These are phyloP conservation scores for Mycena capillaripes DNA, from an alignment of 768 basidiomycete species.

Conservation along the genomic window DNA sequence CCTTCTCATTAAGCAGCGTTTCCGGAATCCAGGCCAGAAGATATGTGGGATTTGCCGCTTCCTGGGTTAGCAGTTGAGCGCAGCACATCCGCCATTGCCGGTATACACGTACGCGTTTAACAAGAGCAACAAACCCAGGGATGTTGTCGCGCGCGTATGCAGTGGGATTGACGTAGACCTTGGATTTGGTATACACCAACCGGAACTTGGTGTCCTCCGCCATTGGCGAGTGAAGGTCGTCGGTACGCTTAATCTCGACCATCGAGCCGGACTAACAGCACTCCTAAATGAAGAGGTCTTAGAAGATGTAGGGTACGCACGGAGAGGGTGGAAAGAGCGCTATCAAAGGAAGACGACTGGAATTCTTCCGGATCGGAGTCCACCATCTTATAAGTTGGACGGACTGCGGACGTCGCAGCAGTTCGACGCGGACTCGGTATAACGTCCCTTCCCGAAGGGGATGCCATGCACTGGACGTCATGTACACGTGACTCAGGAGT, in stretches of 20 bases:
- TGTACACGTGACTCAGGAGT: background rate
- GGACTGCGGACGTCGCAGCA: slow-evolving; percentile 28
- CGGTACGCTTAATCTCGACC: slow-evolving; percentile 79
- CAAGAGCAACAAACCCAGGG: slow-evolving; percentile 92
- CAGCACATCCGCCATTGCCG: slow-evolving; percentile 17
- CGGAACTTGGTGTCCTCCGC: slow-evolving; percentile 75
- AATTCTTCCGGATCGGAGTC: slow-evolving; percentile 31
- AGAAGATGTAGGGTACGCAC: slow-evolving; percentile 50
- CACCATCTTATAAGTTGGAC: slow-evolving; percentile 23
- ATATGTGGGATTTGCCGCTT: slow-evolving; percentile 81
- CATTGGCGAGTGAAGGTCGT: slow-evolving; percentile 42
- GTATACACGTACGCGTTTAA: slow-evolving; percentile 78
- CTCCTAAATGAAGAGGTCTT: slow-evolving; percentile 27
- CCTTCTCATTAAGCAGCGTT: slow-evolving; percentile 84
- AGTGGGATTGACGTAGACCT: slow-evolving; percentile 96
- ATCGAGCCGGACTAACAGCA: slow-evolving; percentile 67
- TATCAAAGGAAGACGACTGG: slow-evolving; percentile 56
- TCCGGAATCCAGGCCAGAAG: slow-evolving; percentile 96
- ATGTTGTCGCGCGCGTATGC: slow-evolving; percentile 94
- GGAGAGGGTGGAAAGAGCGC: slow-evolving; percentile 61
- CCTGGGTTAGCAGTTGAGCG: slow-evolving; percentile 57
- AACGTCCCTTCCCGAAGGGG: too few species aligned
- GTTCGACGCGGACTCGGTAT: too few species aligned
- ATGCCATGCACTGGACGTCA: background rate
- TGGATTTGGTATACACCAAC: slow-evolving; percentile 91